Evolutionary conservation across 192 early-diverging fungal genomes (phyloP).

Genomic region (Linnemannia zychae): DNA sequence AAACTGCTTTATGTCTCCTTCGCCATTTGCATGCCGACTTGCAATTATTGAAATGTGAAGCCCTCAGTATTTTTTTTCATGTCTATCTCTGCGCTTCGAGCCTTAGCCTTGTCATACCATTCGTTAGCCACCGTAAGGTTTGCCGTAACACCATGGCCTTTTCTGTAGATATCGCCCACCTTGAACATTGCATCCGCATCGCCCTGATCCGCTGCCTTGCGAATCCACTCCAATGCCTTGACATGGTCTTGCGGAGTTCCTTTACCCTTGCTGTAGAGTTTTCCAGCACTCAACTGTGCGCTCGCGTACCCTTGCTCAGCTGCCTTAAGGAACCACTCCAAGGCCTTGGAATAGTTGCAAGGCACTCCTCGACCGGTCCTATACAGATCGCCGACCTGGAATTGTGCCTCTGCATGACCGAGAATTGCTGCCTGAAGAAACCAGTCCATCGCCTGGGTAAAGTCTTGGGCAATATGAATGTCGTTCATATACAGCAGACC

Average conservation of each 20-base stretch:
- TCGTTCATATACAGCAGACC: no score
- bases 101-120: no score
- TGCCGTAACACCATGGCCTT: no score
- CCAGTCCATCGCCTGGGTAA: not conserved
- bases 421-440: not conserved
- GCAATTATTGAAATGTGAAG: no score
- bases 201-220: not conserved
- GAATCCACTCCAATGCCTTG: not conserved
- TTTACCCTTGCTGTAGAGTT: not conserved
- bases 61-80: no score
- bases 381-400: not conserved
- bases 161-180: no score
- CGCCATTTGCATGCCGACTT: no score
- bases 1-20: no score
- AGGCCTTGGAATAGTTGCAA: not conserved
- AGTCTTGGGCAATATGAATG: not conserved
- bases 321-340: not conserved
- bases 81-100: no score
- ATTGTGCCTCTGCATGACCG: not conserved
- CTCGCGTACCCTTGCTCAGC: not conserved
- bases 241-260: not conserved
- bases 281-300: not conserved
- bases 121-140: no score
- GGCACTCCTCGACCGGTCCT: not conserved
- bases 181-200: no score